Evolutionary conservation across 495 filamentous ascomycete species (phyloP), one percentile per base, ranked within the genome.

Genomic region (Clavariopsis aquatica): DNA sequence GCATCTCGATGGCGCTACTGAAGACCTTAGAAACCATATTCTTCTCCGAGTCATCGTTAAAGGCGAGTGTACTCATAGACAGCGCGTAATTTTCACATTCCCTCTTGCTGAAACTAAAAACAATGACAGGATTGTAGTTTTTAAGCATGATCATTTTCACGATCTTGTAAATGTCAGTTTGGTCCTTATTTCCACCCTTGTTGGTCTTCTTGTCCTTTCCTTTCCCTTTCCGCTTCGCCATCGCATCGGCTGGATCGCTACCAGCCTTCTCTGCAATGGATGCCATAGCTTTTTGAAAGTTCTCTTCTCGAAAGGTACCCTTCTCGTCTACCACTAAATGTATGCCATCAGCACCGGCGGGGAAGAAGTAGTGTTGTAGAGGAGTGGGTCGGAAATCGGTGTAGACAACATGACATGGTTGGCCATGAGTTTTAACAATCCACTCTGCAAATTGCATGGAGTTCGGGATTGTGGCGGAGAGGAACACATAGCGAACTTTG

Each of bases 371-470:
- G 73, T 96, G 92, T 73, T 98, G 94, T 51, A 98, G 77, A 2
- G 94, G 94, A 0, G 95, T 98, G 31, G 94, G 94, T 69, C 94
- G 83, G 80, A 96, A 98, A 76, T 98, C 92, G 41, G 94, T 98
- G 73, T 98, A 98, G 23, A 98, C 94, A 64, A 98, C 93, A 76
- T 98, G 94, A 70, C 94, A 97, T 17, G 95, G 93, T 72, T 98
- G 94, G 52, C 88, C 86, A 76, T 98, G 94, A 63, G 92, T 97
- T 76, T 98, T 96, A 58, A 89, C 89, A 63, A 98, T 93, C 94
- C 94, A 98, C 75, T 98, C 92, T 69, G 94, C 94, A 71, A 98
- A 98, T 73, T 98, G 94, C 88, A 98, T 96, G 47, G 94, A 93
- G 71, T 98, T 98, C 38, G 94, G 94, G 64, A 98, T 98, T n/a